phyloP scores from a whole-genome alignment of 441 rosid species.

The Adansonia rubrostipa region DNA sequence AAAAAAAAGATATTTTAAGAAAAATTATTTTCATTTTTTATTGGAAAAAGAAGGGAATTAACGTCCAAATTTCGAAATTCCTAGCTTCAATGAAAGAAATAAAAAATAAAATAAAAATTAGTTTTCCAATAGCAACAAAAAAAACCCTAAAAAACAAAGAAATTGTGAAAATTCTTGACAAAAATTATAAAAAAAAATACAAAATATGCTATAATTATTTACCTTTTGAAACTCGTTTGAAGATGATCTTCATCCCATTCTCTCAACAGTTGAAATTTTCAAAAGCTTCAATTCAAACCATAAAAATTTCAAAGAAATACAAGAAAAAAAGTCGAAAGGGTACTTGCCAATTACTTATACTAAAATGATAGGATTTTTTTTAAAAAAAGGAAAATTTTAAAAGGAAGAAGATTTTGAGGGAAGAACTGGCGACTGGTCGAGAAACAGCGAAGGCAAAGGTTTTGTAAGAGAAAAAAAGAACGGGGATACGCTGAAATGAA shows the following conservation, averaged over 20 bases:
- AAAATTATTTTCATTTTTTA: background rate
- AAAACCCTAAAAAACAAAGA: background rate
- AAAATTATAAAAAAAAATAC: background rate
- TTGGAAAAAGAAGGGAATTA: background rate
- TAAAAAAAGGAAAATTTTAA: background rate
- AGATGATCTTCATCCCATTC: slow-evolving; percentile 3
- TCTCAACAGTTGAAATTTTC: background rate
- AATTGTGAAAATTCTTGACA: background rate
- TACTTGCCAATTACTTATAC: background rate
- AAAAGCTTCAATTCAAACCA: background rate
- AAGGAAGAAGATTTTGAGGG: background rate
- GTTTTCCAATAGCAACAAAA: background rate
- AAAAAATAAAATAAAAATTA: background rate
- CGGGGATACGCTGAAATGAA: background rate
- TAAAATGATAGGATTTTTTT: slow-evolving; percentile 15
- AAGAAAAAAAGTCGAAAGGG: background rate
- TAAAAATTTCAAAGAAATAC: background rate
- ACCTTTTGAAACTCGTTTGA: background rate
- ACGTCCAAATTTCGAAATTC: background rate
- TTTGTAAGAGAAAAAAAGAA: background rate
- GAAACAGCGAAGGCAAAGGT: slow-evolving; percentile 22
- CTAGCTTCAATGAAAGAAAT: background rate
- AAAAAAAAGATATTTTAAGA: background rate
- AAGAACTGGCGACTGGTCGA: slow-evolving; percentile 23
- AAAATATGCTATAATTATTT: background rate